Evolutionary conservation across 768 basidiomycete genomes (phyloP), one percentile per base, ranked within the genome.

Genomic region (Kondoa malvinella): DNA sequence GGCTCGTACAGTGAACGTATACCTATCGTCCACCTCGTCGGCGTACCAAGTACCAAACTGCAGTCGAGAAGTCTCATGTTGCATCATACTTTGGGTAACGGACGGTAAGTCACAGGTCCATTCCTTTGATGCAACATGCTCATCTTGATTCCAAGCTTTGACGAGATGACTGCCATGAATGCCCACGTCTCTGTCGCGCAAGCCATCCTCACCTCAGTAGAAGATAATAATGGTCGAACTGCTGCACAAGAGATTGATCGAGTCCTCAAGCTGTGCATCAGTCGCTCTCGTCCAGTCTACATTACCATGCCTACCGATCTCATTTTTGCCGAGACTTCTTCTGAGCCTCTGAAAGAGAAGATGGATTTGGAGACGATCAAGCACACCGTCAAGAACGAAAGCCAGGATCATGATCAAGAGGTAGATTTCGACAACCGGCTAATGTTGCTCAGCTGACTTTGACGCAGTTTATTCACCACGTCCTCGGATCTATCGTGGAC

Each of bases 1-100:
- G 88, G 74, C 50, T 69, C 68, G 1, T 50, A 65, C 21, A n/a
- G 89, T 58, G 89, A 92, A 76, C 87, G 88, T 80, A 84, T 92
- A 2, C 90, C 89, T 14, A 82, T 92, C 0, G 80, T 92, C 21
- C 89, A 92, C 72, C 81, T 92, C 58, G 90, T 85, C 27, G 89
- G 90, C 61, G 82, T 82, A 1, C 89, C 89, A 0, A 78, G 26
- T 83, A 82, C 30, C 12, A 31, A 25, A 25, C 58, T 25, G 25
- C 58, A 59, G 27, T 4, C 58, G 12, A 25, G 27, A 68, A 85
- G 87, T 12, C 79, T 89, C 76, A 80, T 92, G 58, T 25, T 59
- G 50, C 89, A 91, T 73, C 89, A 91, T 71, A 90, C 88, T 0
- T 25, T 63, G 14, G 61, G 61, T 3, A 29, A 65, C 14, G 40